A percentile compares a stretch with the other conserved stretches of the same genome.
Evolutionary conservation across 1,284 basidiomycete genomes (phyloP).

Genomic region (Heterobasidion occidentale): DNA sequence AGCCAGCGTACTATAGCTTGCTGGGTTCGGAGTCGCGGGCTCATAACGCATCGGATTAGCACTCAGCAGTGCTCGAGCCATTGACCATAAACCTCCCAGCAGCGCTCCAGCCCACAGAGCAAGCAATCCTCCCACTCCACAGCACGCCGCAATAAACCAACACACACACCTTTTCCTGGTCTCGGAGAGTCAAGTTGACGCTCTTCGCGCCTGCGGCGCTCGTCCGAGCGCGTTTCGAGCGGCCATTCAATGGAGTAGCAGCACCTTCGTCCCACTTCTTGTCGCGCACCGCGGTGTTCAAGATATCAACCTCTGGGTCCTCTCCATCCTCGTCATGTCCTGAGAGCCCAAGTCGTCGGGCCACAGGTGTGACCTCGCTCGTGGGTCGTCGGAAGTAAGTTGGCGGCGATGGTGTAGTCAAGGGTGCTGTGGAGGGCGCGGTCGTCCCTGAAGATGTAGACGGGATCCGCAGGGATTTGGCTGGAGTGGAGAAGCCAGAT

Average conservation of each 20-base stretch:
- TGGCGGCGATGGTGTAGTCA: constrained; percentile 47
- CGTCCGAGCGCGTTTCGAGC: constrained; percentile 33
- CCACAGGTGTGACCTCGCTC: constrained; percentile 23
- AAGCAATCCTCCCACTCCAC: too few species aligned
- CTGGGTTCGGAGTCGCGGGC: too few species aligned
- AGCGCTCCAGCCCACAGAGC: too few species aligned
- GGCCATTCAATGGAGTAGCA: constrained; percentile 38
- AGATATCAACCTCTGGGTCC: constrained; percentile 31
- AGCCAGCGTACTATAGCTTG: too few species aligned
- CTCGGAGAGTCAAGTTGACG: constrained; percentile 74
- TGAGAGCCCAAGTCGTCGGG: constrained; percentile 20
- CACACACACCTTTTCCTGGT: constrained; percentile 83
- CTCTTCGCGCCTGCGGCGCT: constrained; percentile 44
- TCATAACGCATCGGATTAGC: too few species aligned
- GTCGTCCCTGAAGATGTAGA: constrained; percentile 46
- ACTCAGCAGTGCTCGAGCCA: too few species aligned
- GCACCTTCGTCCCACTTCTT: constrained; percentile 40
- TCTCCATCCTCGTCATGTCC: constrained; percentile 33
- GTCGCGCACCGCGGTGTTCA: constrained; percentile 47
- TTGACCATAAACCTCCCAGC: too few species aligned
- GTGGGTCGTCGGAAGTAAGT: constrained; percentile 14
- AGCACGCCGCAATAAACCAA: neutral
- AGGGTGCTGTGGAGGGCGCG: constrained; percentile 42
- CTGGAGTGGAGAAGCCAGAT: constrained; percentile 51
- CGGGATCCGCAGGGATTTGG: constrained; percentile 37